Evolutionary conservation across 192 early-diverging fungal species (phyloP).

Genomic region (Linnemannia zychae): DNA sequence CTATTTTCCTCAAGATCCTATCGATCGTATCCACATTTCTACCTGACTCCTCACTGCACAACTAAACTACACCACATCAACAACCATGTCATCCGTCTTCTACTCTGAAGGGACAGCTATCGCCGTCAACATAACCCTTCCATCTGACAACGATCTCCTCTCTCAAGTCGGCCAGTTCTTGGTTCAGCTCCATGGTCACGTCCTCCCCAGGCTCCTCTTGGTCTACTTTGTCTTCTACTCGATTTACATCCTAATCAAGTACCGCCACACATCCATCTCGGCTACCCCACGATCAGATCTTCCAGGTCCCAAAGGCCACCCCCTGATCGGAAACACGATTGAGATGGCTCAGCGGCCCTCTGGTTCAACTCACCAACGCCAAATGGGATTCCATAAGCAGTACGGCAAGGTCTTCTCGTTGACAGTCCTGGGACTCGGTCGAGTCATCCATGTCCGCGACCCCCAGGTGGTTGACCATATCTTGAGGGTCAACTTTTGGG

Average conservation of each 20-base stretch:
- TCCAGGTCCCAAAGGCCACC: conserved; percentile 6
- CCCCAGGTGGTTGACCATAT: conserved; percentile 38
- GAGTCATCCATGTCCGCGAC: conserved; percentile 23
- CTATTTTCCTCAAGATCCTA: neutral
- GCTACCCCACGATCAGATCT: neutral
- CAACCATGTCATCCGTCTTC: neutral
- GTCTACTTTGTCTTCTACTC: neutral
- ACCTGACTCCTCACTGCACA: neutral
- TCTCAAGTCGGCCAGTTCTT: neutral
- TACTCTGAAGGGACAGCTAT: neutral
- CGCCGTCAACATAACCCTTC: neutral
- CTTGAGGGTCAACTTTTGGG: conserved; percentile 37
- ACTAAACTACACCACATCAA: neutral
- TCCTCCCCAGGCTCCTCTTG: neutral
- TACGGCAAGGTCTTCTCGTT: conserved; percentile 28
- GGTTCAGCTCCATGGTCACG: neutral
- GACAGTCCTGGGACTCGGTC: conserved; percentile 22
- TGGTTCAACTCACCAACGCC: conserved; percentile 11
- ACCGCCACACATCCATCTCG: neutral
- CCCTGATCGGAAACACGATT: conserved; percentile 14
- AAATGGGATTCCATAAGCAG: conserved; percentile 7
- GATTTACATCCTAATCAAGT: neutral
- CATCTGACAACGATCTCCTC: neutral
- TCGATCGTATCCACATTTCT: neutral
- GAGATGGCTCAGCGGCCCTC: neutral